Percentiles rank a stretch among this genome's conserved stretches.
These are phyloP conservation scores for Helicocarpus griseus DNA, from an alignment of 2,329 filamentous ascomycete species.

Conservation along the genomic window DNA sequence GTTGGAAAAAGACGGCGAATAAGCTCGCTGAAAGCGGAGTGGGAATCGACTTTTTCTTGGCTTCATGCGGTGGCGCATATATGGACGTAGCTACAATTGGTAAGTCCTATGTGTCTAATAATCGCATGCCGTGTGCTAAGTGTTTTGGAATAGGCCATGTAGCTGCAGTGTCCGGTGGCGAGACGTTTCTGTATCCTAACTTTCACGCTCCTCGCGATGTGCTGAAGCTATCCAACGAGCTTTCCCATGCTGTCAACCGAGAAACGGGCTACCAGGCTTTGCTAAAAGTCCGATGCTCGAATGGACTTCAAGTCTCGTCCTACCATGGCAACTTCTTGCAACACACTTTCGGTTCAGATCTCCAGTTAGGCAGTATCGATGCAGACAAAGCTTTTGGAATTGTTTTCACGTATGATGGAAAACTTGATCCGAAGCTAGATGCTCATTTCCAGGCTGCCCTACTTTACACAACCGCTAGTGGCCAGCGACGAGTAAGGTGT, in stretches of 20 bases:
- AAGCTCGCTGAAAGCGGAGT: conserved; percentile 82
- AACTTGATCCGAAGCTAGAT: conserved; percentile 92
- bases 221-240: conserved; percentile 72
- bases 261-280: conserved; percentile 92
- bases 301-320: conserved; percentile 82
- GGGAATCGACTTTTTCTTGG: conserved; percentile 90
- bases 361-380: conserved; percentile 87
- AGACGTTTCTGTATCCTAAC: conserved; percentile 95
- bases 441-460: conserved; percentile 95
- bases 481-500: conserved; percentile 83
- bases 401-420: conserved; percentile 90
- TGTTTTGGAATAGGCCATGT: conserved; percentile 54
- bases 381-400: conserved; percentile 89
- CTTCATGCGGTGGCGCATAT: conserved; percentile 80
- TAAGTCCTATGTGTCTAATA: conserved; percentile 32
- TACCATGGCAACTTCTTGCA: conserved; percentile 97
- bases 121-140: conserved; percentile 14
- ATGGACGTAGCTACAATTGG: conserved; percentile 87
- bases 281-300: conserved; percentile 98
- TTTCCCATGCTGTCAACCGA: conserved; percentile 74
- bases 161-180: conserved; percentile 80
- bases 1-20: conserved; percentile 74
- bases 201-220: conserved; percentile 82
- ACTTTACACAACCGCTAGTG: conserved; percentile 83
- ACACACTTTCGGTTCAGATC: conserved; percentile 86